Conservation (phyloP, 164 flowering plant species). For the Berberis vulgaris region DNA sequence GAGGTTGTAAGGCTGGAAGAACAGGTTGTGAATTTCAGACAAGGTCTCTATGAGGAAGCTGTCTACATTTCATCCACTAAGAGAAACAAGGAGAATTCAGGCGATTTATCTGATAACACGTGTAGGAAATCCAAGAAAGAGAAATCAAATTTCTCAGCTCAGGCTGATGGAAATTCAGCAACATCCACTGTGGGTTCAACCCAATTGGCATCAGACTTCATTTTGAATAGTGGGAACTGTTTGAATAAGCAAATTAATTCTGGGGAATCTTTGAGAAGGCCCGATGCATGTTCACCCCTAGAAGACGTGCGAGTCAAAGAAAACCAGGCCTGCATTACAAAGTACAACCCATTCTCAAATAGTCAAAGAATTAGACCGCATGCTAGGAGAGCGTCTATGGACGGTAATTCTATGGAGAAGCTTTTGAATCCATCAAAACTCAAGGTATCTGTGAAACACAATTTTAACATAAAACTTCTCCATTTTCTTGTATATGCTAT, state of each 20-base stretch:
- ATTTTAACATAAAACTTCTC: background rate
- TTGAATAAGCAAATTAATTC: too few species aligned
- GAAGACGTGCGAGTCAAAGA: slow-evolving; percentile 48
- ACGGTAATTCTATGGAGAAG: slow-evolving; percentile 26
- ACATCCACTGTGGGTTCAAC: slow-evolving; percentile 2
- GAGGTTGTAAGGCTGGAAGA: slow-evolving; percentile 90
- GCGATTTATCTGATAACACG: slow-evolving; percentile 17
- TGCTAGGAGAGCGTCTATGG: slow-evolving; percentile 23
- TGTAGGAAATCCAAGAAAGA: slow-evolving; percentile 13
- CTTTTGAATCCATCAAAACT: slow-evolving; percentile 27
- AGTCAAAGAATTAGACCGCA: slow-evolving; percentile 19
- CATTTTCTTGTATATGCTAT: background rate
- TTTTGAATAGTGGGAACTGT: too few species aligned
- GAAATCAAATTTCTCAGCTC: slow-evolving; percentile 18
- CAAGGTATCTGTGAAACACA: slow-evolving; percentile 25
- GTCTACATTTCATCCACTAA: slow-evolving; percentile 55
- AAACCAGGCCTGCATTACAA: slow-evolving; percentile 29
- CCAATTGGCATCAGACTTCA: too few species aligned
- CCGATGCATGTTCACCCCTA: slow-evolving; percentile 6
- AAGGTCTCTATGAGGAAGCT: slow-evolving; percentile 79
- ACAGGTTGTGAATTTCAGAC: slow-evolving; percentile 71
- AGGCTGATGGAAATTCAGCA: slow-evolving; percentile 13
- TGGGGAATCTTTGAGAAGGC: slow-evolving; percentile 4
- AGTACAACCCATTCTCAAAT: slow-evolving; percentile 23
- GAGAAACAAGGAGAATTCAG: slow-evolving; percentile 30